Conservation (phyloP, 495 filamentous ascomycete genomes). For the Penicillium canariense region DNA sequence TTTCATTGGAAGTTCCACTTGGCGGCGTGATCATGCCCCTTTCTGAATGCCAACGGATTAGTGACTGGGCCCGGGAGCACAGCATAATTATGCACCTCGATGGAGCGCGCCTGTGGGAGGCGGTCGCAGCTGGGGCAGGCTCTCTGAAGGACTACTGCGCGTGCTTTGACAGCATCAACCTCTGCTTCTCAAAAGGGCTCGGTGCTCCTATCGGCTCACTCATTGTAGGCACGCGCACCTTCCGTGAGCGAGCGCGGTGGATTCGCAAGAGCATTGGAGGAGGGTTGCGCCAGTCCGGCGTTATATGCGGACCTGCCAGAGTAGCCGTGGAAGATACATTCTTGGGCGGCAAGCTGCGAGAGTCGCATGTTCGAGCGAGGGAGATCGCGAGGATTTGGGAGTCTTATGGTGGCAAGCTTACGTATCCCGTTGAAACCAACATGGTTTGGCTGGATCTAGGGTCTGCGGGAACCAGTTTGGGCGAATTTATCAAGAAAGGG, state of each 20-base stretch:
- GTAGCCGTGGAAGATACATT: too few relatives aligned
- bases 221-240: conserved; percentile 51
- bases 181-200: conserved; percentile 83
- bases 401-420: too few relatives aligned
- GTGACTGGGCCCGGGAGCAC: too few relatives aligned
- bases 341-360: too few relatives aligned
- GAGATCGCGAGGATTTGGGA: too few relatives aligned
- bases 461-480: too few relatives aligned
- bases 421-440: too few relatives aligned
- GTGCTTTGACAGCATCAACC: conserved; percentile 70
- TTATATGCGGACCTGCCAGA: too few relatives aligned
- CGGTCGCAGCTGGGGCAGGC: neutral
- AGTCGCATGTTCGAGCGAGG: too few relatives aligned
- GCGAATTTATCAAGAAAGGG: too few relatives aligned
- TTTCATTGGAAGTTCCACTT: neutral
- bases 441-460: too few relatives aligned
- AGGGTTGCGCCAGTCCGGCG: neutral
- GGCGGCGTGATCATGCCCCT: neutral
- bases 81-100: conserved; percentile 1
- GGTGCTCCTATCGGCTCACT: conserved; percentile 81
- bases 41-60: too few relatives aligned
- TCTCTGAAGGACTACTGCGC: conserved; percentile 53
- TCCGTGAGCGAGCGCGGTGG: neutral
- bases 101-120: neutral
- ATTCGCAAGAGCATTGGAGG: neutral